phyloP scores from a whole-genome alignment of 306 rosid genomes.

The Castanea sativa region DNA sequence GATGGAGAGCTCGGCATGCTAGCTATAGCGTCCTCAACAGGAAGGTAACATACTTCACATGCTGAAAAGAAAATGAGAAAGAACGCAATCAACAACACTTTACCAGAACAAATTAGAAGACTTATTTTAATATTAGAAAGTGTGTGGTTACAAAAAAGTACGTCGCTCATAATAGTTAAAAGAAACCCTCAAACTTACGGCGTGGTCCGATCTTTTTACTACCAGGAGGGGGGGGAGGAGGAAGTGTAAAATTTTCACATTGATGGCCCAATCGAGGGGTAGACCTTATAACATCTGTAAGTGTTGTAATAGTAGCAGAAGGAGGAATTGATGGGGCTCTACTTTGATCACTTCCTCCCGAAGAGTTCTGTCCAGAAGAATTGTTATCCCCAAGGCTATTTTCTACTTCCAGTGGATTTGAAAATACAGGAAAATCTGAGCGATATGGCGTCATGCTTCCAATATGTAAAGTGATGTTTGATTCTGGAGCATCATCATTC shows the following conservation, averaged over 20 bases:
- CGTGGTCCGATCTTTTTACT: slow-evolving; percentile 86
- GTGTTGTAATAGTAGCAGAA: slow-evolving; percentile 12
- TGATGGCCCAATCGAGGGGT: slow-evolving; percentile 39
- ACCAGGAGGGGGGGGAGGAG: slow-evolving; percentile 79
- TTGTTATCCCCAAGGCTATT: slow-evolving; percentile 30
- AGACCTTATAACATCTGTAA: slow-evolving; percentile 23
- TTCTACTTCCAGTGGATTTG: slow-evolving; percentile 30
- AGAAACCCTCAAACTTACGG: slow-evolving; percentile 55
- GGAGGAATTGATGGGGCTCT: slow-evolving; percentile 24
- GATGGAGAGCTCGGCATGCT: slow-evolving; percentile 83
- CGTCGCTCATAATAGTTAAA: slow-evolving; percentile 1
- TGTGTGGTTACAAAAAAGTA: slow-evolving; percentile 10
- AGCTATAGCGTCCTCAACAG: slow-evolving; percentile 77
- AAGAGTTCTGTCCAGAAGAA: slow-evolving; percentile 34
- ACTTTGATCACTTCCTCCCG: slow-evolving; percentile 22
- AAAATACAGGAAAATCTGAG: slow-evolving; percentile 27
- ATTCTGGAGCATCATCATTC: slow-evolving; percentile 53
- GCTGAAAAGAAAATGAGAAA: slow-evolving; percentile 55
- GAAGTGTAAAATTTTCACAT: slow-evolving; percentile 68
- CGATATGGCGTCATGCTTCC: slow-evolving; percentile 39
- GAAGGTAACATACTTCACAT: slow-evolving; percentile 90
- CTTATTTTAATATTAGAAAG: slow-evolving; percentile 11
- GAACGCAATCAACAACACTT: slow-evolving; percentile 29
- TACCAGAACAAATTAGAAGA: slow-evolving; percentile 13
- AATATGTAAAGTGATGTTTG: slow-evolving; percentile 42